Evolutionary conservation across 129 eudicot species (phyloP).

Genomic region (Sambucus nigra): DNA sequence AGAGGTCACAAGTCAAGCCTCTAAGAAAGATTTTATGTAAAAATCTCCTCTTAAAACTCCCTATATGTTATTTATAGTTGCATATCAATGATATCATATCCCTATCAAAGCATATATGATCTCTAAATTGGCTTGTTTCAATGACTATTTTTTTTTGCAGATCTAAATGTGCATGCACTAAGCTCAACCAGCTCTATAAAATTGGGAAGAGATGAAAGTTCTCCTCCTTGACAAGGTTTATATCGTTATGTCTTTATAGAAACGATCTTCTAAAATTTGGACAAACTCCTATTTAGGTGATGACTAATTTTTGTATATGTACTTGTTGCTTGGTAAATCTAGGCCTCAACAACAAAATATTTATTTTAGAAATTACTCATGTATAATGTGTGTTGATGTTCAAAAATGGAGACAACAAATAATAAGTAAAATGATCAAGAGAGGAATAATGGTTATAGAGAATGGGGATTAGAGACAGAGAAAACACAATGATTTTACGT

Average conservation of each 20-base stretch:
- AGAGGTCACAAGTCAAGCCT: constrained; percentile 16
- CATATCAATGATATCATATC: too few relatives aligned
- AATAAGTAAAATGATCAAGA: too few relatives aligned
- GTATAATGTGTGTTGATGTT: too few relatives aligned
- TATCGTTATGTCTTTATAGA: constrained; percentile 14
- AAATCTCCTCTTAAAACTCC: neutral
- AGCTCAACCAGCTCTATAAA: constrained; percentile 22
- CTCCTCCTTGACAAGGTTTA: constrained; percentile 63
- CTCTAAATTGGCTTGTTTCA: neutral
- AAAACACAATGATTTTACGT: too few relatives aligned
- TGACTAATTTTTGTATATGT: neutral
- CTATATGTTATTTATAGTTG: neutral
- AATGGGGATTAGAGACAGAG: too few relatives aligned
- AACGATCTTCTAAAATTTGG: neutral
- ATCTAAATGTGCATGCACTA: constrained; percentile 13
- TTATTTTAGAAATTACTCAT: too few relatives aligned
- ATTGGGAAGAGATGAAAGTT: constrained; percentile 49
- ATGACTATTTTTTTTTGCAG: constrained; percentile 25
- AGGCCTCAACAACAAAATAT: neutral
- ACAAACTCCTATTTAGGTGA: neutral
- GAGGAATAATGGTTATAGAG: too few relatives aligned
- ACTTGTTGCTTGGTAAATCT: neutral
- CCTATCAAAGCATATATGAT: too few relatives aligned
- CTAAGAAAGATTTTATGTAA: constrained; percentile 35
- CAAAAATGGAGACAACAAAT: too few relatives aligned